Base-by-base conservation (phyloP, 2,329 filamentous ascomycete genomes). In the Tolypocladium tropicale region DNA sequence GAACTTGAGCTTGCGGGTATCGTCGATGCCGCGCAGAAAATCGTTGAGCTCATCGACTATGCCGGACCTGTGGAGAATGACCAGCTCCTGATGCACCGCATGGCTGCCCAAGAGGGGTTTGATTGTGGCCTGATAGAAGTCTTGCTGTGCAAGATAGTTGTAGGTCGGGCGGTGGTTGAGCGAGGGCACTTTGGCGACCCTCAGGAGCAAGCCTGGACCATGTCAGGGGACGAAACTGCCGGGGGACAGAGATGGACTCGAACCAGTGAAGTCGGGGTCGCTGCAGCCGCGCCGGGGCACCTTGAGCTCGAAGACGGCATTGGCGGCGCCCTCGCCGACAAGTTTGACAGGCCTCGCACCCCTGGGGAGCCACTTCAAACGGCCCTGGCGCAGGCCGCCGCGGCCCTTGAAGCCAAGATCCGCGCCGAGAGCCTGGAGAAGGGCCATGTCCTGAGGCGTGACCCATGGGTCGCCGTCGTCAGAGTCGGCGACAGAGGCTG, bases 281-380 rank as follows among this genome's bases (percentile, higher is more conserved):
- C 68, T 60, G 39, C 66, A 59, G 54, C 68, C 61, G 56, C 63
- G 63, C 56, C 70, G 63, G 5, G 73, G 70, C 23, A 76, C 58
- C 50, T 74, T 72, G 56, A 88, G 77, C 61, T 79, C 78, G 65
- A 89, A 91, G 59, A 92, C 85, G 53, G 86, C 79, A 68, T 94
- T 93, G 54, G 89, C 88, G 28, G 87, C 85, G 28, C 89, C 89
- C 69, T 94, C 89, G 30, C 78, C 80, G 25, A 83, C 70, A 56
- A 82, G 73, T 54, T 69, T 67, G 53, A 71, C 59, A 16, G 70
- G 68, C 30, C 63, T 67, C 41, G 68, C 66, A 33, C 69, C 70
- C 49, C 58, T 60, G 30, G 71, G 70, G 6, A 74, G 66, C 23
- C 63, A 63, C 59, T 67, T 72, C 55, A 72, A 25, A 34, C 55